Evolutionary conservation across 2,329 filamentous ascomycete genomes (phyloP), one percentile per base, ranked within the genome.

Genomic region (Davidsoniella neocaledoniae): DNA sequence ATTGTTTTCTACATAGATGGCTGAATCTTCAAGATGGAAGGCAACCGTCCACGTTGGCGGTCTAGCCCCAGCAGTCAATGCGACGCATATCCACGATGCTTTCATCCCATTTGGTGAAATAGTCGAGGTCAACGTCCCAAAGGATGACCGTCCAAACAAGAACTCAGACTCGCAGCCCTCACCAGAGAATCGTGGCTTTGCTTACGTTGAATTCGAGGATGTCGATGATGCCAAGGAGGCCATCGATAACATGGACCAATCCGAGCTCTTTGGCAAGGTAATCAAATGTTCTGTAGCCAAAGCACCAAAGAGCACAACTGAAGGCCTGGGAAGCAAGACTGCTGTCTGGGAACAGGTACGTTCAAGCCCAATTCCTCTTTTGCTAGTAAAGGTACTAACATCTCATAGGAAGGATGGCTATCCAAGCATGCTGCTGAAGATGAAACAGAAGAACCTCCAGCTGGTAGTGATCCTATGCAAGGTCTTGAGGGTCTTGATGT

Each of bases 171-270:
- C 16, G 14, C 43, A 29, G 12, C 39, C 36, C 21, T 29, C 23
- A 33, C 69, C 79, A 26, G 16, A 42, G n/a, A 91, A 98, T 63
- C 75, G 88, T 48, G 91, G 93, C 1, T 98, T 96, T 64, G 91
- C 88, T 52, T 96, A 98, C 62, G 85, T 98, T 46, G 91, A 98
- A 61, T 98, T 85, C 60, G 87, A 95, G 59, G 76, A 86, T 51
- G 73, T 79, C 10, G 77, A 81, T 51, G 91, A 98, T 65, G 90
- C 88, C 25, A 81, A 81, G 60, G 90, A 96, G 66, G 91, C 91
- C 46, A 94, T 98, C 63, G 87, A 96, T 71, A 98, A 98, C 62
- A 96, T 98, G 90, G 86, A 98, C 62, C 87, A 94, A 63, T 83
- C 88, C 54, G 90, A 96, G 67, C 76, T 98, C 43, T 96, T 90